Conservation (phyloP, 2,329 filamentous ascomycete genomes). For the Aspergillus fumigatus region DNA sequence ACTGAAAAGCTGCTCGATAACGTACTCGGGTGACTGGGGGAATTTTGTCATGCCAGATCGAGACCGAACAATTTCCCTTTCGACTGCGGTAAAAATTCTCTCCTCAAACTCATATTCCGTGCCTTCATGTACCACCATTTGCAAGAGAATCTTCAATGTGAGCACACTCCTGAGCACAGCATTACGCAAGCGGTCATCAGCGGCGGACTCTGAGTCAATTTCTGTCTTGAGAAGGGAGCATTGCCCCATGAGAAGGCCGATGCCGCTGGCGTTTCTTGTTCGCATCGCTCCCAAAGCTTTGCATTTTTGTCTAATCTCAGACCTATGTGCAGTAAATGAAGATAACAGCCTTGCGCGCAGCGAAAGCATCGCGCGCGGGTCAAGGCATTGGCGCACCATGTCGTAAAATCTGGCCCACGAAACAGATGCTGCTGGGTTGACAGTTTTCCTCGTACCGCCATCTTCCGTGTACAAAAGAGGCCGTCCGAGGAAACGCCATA, state of each 20-base stretch:
- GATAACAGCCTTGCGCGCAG: conserved; percentile 69
- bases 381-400: conserved; percentile 70
- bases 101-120: conserved; percentile 53
- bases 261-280: conserved; percentile 75
- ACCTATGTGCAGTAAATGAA: conserved; percentile 69
- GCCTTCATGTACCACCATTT: conserved; percentile 61
- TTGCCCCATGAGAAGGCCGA: conserved; percentile 84
- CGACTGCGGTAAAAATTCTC: conserved; percentile 53
- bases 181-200: conserved; percentile 60
- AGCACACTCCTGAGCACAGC: conserved; percentile 75
- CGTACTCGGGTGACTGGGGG: conserved; percentile 37
- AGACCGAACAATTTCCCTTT: conserved; percentile 55
- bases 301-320: conserved; percentile 72
- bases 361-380: conserved; percentile 65
- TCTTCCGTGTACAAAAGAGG: conserved; percentile 47
- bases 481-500: conserved; percentile 68
- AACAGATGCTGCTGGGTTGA: conserved; percentile 29
- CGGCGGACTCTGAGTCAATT: conserved; percentile 46
- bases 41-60: conserved; percentile 1
- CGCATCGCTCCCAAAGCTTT: conserved; percentile 66
- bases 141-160: conserved; percentile 80
- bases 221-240: conserved; percentile 65
- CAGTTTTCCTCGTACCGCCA: conserved; percentile 34
- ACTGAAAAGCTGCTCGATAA: conserved; percentile 38
- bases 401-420: conserved; percentile 67